These are phyloP conservation scores for Nyctanthes arbortristis DNA, from an alignment of 257 asterid genomes.

Conservation along the genomic window DNA sequence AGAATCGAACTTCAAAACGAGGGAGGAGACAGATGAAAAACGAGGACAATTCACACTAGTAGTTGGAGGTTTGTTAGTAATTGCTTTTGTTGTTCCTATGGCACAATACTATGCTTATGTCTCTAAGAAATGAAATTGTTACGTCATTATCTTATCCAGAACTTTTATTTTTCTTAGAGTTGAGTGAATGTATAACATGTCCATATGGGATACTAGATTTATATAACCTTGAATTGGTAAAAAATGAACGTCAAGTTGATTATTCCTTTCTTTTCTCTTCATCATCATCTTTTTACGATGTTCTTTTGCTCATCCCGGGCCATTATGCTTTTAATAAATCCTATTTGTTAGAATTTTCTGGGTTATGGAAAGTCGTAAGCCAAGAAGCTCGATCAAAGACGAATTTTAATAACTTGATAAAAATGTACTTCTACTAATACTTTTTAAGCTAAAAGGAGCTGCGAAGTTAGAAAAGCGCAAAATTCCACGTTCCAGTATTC, in stretches of 20 bases:
- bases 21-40: constrained; percentile 93
- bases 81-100: constrained; percentile 99
- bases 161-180: constrained; percentile 29
- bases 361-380: not conserved
- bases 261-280: constrained; percentile 9
- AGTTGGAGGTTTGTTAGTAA: constrained; percentile 95
- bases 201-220: constrained; percentile 25
- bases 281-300: not conserved
- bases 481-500: constrained; percentile 1
- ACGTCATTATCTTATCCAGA: constrained; percentile 18
- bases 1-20: constrained; percentile 92
- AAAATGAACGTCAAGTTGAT: constrained; percentile 13
- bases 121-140: constrained; percentile 69
- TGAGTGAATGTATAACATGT: constrained; percentile 51
- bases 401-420: not conserved
- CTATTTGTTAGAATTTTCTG: not conserved
- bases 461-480: not conserved
- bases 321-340: not conserved
- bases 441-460: not conserved
- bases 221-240: constrained; percentile 23
- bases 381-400: not conserved
- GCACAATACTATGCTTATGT: constrained; percentile 95
- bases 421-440: no score
- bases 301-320: not conserved
- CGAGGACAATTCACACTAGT: constrained; percentile 95